Base-by-base conservation (phyloP, 1,284 basidiomycete genomes). In the Apiotrichum siamense region DNA sequence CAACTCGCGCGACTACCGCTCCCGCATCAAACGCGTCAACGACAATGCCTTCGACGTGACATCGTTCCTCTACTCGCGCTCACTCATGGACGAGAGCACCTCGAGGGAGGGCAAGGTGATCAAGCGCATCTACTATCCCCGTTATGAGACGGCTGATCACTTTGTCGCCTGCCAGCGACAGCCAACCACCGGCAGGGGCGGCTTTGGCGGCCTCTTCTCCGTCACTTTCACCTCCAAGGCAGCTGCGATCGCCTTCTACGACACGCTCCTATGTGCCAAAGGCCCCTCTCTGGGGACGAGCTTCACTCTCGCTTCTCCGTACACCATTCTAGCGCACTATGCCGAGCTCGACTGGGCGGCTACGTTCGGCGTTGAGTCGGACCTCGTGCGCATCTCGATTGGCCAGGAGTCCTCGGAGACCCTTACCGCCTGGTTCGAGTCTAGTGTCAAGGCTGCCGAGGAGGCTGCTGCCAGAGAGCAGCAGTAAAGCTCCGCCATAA, bases 251-350 rank as follows among this genome's bases (percentile, higher is more conserved):
- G 87, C 85, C 7, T 99, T 98, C 76, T 98, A 88, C 69, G 89
- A 99, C 69, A 76, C 81, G 0, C 76, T 99, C 21, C 76, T 79
- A 7, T 92, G 85, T 70, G 82, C 82, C 57, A 98, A 97, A 71
- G 96, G 94, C 2, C 96, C 94, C 0, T 88, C 85, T 64, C 79
- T 97, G 20, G 94, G 94, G 1, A 97, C 93, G 31, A 97, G 92
- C 77, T 96, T 97, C 72, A 97, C 94, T 2, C 80, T 96, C 15
- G 90, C 88, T 24, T 89, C 84, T 62, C 94, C 94, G 21, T 98
- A 92, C 70, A 87, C 90, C 3, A 85, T 98, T 55, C 78, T 99
- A 21, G 96, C 90, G 23, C 96, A 98, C 70, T 97, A 86, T 63
- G 69, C 77, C 3, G 96, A 99, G 74, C 75, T 97, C 50, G 87